A percentile compares a stretch with the other conserved stretches of the same genome.
phyloP scores from a whole-genome alignment of 78 protist genomes.

The slime mould (Dictyostelium discoideum) region dicty_2.7 NC_007089.4:55501-56000 shows the following conservation, averaged over 20 bases:
- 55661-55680: too few relatives aligned
- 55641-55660: slow-evolving; percentile 60
- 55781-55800: not conserved
- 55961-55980: slow-evolving; percentile 24
- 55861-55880: slow-evolving; percentile 78
- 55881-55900: slow-evolving; percentile 54
- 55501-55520: slow-evolving; percentile 76
- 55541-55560: slow-evolving; percentile 58
- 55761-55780: not conserved
- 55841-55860: slow-evolving; percentile 57
- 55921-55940: slow-evolving; percentile 43
- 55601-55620: slow-evolving; percentile 82
- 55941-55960: slow-evolving; percentile 48
- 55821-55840: slow-evolving; percentile 71
- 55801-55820: slow-evolving; percentile 41
- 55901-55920: slow-evolving; percentile 51
- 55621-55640: slow-evolving; percentile 75
- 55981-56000: not conserved
- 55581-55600: slow-evolving; percentile 63
- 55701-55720: not conserved
- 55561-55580: slow-evolving; percentile 79
- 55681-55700: too few relatives aligned
- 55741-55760: not conserved
- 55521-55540: slow-evolving; percentile 71
- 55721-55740: not conserved